A percentile compares a stretch with the other conserved stretches of the same genome.
These are phyloP conservation scores for Xenoacremonium recifei DNA, from an alignment of 2,329 filamentous ascomycete species.

Conservation along the genomic window DNA sequence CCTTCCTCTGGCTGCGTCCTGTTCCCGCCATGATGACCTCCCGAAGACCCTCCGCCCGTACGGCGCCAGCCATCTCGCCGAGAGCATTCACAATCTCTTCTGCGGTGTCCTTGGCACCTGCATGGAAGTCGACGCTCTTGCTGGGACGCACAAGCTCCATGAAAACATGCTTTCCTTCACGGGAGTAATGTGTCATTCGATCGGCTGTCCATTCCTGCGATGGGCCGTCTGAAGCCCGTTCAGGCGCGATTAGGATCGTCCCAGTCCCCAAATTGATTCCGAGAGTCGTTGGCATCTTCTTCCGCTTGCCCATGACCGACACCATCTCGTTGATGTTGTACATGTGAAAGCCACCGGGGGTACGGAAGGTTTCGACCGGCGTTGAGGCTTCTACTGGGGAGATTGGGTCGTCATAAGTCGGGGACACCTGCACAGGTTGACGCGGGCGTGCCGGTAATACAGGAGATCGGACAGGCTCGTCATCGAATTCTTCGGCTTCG, in stretches of 20 bases:
- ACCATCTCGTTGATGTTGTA: slow-evolving; percentile 99
- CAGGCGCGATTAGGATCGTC: slow-evolving; percentile 85
- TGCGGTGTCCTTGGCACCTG: slow-evolving; percentile 94
- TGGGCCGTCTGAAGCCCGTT: slow-evolving; percentile 77
- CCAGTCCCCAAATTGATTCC: slow-evolving; percentile 91
- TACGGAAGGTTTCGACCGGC: slow-evolving; percentile 45
- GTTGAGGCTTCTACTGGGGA: slow-evolving; percentile 16
- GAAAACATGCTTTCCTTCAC: slow-evolving; percentile 97
- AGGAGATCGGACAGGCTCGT: slow-evolving; percentile 33
- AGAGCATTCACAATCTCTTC: slow-evolving; percentile 87
- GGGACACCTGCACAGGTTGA: slow-evolving; percentile 15
- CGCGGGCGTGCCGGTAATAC: slow-evolving; percentile 38
- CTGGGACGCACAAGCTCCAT: slow-evolving; percentile 88
- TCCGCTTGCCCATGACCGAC: slow-evolving; percentile 92
- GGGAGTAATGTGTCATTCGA: slow-evolving; percentile 94
- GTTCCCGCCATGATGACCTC: slow-evolving; percentile 83
- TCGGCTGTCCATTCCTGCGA: slow-evolving; percentile 93
- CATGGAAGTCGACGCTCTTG: slow-evolving; percentile 95
- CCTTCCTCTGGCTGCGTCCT: slow-evolving; percentile 67
- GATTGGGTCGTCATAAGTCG: slow-evolving; percentile 20
- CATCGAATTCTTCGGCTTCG: slow-evolving; percentile 27
- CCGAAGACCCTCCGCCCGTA: slow-evolving; percentile 76
- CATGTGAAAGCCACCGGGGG: slow-evolving; percentile 82
- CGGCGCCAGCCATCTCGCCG: slow-evolving; percentile 84
- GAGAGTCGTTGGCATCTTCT: slow-evolving; percentile 96